Base-by-base conservation (phyloP, 352 stramenopile genomes). In the Globisporangium paddicum region DNA sequence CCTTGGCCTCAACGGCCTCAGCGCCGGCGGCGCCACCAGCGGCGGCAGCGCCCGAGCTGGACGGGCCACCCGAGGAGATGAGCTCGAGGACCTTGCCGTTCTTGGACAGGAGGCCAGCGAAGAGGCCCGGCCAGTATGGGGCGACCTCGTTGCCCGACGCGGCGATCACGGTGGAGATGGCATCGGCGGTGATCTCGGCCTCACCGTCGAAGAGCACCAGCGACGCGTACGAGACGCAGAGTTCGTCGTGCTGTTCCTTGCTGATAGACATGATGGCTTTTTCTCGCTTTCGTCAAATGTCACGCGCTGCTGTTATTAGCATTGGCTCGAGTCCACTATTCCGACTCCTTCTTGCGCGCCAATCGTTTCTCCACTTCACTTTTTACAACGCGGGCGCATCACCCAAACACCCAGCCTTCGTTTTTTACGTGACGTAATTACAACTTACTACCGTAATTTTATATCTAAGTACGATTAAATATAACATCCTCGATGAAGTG, bases 241-340 rank as follows among this genome's bases (percentile, higher is more conserved):
- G 73, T 79, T 93, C 84, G 62, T 93, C 84, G 71, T 93, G 82
- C 67, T 90, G 78, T 75, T 93, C 84, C 78, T 91, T 91, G 69
- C 63, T 80, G 67, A 93, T 77, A 69, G 75, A 80, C 82, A 89
- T 92, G 70, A 61, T 82, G 77, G 63, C 64, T 63, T 73, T 76
- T 74, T 68, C 34, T 66, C 56, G 67, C 62, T 79, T 75, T 79
- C 66, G 64, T 73, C 71, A 81, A 77, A 79, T 82, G 45, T 58
- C 52, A 52, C 38, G 38, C 52, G 66, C 34, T 55, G 44, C 46
- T 48, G 18, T 60, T 61, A 57, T 56, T 62, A 45, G 55, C 59
- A 35, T 47, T 32, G 28, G n/a, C 28, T 40, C 47, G 21, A 40
- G 47, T n/a, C n/a, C 28, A 41, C 47, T 54, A 41, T 54, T 41